Evolutionary conservation across 2,329 filamentous ascomycete species (phyloP), one percentile per base, ranked within the genome.

Genomic region (Hymenoscyphus scutula): DNA sequence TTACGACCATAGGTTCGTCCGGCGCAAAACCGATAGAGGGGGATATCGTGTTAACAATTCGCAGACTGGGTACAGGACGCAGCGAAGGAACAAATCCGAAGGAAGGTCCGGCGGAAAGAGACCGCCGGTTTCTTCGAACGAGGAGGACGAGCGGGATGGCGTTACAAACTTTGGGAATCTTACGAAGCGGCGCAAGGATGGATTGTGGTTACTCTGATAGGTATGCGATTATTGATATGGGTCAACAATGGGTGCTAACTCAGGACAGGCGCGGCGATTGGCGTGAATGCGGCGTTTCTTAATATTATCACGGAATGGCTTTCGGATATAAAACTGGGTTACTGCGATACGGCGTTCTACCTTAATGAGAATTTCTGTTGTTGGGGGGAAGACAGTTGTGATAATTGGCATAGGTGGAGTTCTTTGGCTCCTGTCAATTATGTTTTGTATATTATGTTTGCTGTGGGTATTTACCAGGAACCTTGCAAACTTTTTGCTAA

Each of bases 301-400:
- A 98, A 96, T 74, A 98, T 99, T 68, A 85, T 96, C 53, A 98
- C 94, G 10, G 95, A 99, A 77, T 99, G 95, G 94, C 80, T 99
- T 65, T 90, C 91, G 38, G 95, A 99, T 77, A 88, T 97, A 74
- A 99, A 98, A 80, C 81, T 94, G 73, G 95, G 95, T n/a, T 89
- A 97, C 77, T 99, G 95, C 81, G 90, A 88, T 13, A 97, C 93
- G 8, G 94, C 88, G 2, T 99, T 98, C 76, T 99, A 99, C 74
- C 82, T 99, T 62, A 99, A 99, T 76, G 92, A 98, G 81, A 89
- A 86, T 75, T 99, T 99, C 76, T 99, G 95, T 77, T 99, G 95
- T 75, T 99, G 93, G 92, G 95, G 95, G 41, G 90, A 95, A 61
- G 92, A 97, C 71, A 89, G 91, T 3, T 99, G 95, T 74, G 79